Conservation (phyloP, 257 asterid genomes). For the Solanum sejunctum region DNA sequence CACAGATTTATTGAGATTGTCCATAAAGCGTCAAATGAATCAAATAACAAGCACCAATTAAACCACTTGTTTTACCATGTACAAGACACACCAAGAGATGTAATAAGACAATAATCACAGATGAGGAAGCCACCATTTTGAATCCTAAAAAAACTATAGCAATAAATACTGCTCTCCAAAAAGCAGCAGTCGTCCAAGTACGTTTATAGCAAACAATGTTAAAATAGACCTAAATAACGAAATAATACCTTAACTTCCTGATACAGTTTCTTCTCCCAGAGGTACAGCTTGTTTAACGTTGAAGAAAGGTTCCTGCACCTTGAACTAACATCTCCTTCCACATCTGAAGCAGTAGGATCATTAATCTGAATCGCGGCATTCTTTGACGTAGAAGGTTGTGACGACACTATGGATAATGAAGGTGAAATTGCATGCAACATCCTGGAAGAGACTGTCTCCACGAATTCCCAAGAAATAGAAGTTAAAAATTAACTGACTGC, state of each 20-base stretch:
- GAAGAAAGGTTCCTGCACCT: conserved; percentile 75
- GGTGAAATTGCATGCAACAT: conserved; percentile 44
- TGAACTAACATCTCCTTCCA: conserved; percentile 44
- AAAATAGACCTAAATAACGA: not conserved
- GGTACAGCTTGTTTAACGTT: conserved; percentile 67
- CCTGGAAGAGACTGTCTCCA: conserved; percentile 64
- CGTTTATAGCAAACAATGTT: not conserved
- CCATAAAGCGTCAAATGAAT: not conserved
- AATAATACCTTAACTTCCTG: conserved; percentile 88
- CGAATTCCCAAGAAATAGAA: not conserved
- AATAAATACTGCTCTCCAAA: not conserved
- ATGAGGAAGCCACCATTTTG: not conserved
- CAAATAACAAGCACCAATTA: not conserved
- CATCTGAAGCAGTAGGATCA: conserved; percentile 38
- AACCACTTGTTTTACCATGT: not conserved
- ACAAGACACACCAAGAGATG: not conserved
- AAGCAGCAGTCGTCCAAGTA: not conserved
- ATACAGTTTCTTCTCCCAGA: conserved; percentile 94
- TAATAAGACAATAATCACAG: not conserved
- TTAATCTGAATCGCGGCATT: conserved; percentile 22
- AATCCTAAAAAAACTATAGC: not conserved
- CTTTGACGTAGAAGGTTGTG: conserved; percentile 55
- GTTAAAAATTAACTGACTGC: not conserved
- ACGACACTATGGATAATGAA: conserved; percentile 35
- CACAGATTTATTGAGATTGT: not conserved